phyloP scores from a whole-genome alignment of 192 early-diverging fungal genomes.

The Coemansia javaensis region DNA sequence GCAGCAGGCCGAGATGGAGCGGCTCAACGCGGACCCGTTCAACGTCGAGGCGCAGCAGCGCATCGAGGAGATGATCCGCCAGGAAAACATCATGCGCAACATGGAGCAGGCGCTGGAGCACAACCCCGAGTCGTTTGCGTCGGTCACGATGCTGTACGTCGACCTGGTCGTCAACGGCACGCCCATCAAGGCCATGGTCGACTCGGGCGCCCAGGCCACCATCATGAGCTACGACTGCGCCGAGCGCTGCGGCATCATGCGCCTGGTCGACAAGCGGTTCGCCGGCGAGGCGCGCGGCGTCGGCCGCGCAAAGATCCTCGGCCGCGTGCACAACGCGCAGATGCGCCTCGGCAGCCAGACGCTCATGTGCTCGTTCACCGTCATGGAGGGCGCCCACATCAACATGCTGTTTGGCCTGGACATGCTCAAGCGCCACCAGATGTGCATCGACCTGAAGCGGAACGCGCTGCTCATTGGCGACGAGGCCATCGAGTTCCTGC shows the following conservation, averaged over 20 bases:
- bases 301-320: constrained; percentile 93
- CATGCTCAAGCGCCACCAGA: constrained; percentile 90
- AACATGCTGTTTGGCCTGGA: constrained; percentile 93
- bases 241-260: constrained; percentile 77
- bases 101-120: constrained; percentile 85
- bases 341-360: constrained; percentile 76
- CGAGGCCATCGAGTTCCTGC: constrained; percentile 76
- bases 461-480: constrained; percentile 77
- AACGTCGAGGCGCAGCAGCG: constrained; percentile 83
- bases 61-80: constrained; percentile 87
- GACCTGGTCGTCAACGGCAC: constrained; percentile 83
- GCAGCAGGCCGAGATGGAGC: constrained; percentile 51
- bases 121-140: constrained; percentile 91
- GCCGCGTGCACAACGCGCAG: constrained; percentile 86
- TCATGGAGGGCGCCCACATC: constrained; percentile 89
- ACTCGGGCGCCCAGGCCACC: constrained; percentile 94
- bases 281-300: constrained; percentile 89
- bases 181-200: constrained; percentile 88
- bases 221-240: constrained; percentile 74
- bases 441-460: constrained; percentile 84
- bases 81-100: constrained; percentile 79
- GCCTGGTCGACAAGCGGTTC: constrained; percentile 83
- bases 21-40: constrained; percentile 76
- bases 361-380: constrained; percentile 84
- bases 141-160: constrained; percentile 90